Evolutionary conservation across 2,329 filamentous ascomycete genomes (phyloP), one percentile per base, ranked within the genome.

Genomic region (Achaetomium macrosporum): DNA sequence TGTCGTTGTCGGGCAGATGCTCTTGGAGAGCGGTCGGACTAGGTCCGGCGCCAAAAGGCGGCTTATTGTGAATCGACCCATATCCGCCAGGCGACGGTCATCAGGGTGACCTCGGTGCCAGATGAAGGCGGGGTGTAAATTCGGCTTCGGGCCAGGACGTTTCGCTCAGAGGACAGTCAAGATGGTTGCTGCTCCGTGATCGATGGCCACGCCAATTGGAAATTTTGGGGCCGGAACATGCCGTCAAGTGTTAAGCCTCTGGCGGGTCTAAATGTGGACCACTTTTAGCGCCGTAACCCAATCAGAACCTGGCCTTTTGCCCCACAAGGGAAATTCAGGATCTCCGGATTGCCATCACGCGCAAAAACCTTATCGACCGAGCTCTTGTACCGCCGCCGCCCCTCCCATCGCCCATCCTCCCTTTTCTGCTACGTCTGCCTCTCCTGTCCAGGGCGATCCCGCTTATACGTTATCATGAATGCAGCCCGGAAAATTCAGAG

Each of bases 41-140:
- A 63, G 43, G 45, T 52, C 55, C 16, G 53, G 59, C 58, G 56
- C 60, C 57, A 63, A 36, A 44, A 63, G 58, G 57, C 63, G 61
- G 43, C 54, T 49, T 47, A 56, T 57, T 35, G 57, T 54, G 37
- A 57, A 58, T 45, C 58, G 57, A 53, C 53, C 61, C 63, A 64
- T 64, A 17, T 51, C 53, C 49, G 42, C 42, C 29, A 33, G 43
- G 33, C 48, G 53, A 58, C 42, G 46, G 47, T 46, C 45, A 42
- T 46, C 36, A 11, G 7, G 20, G 35, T 12, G 20, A 31, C 17
- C 25, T 13, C 2, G 45, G 8, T 20, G 19, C 16, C 19, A 5
- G 37, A 29, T 9, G 10, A 29, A 16, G n/a, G 10, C 8, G 20
- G 19, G 16, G 4, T 15, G 9, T 16, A 8, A n/a, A n/a, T 30